Base-by-base conservation (phyloP, 176 grass and related monocot genomes). In the Alopecurus myosuroides region DNA sequence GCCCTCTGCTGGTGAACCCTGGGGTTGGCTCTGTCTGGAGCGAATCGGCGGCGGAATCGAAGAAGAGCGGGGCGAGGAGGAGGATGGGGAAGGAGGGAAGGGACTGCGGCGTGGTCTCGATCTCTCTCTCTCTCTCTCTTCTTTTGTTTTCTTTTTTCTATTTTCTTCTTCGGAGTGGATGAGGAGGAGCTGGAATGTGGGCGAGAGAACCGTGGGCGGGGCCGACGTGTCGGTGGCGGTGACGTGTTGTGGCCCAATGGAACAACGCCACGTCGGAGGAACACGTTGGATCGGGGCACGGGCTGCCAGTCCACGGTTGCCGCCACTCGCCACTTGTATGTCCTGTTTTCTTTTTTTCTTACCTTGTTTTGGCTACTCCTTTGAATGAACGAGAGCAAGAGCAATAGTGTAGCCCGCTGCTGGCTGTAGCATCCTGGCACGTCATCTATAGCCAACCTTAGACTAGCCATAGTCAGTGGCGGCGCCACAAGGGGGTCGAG, bases 201-300 rank as follows among this genome's bases (percentile, higher is more conserved):
- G 19, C 1, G 18, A 3, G 10, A 52, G 22, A 20, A 28, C 4
- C n/a, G 74, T 33, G 17, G 36, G 87, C 58, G 36, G 51, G 44
- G 69, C 56, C 48, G 62, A 23, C 20, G 81, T 29, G 75, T 42
- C 76, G 17, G 42, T 64, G 4, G 46, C 11, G 0, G 6, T 81
- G 77, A 89, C 83, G 83, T 82, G 81, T 0, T 11, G n/a, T 63
- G 1, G 2, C 4, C 88, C 83, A 81, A 86, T 86, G 11, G 51
- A 11, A 9, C 6, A 0, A 11, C 9, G 78, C 46, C 88, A 84
- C 87, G 75, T 84, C 31, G 0, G 64, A 30, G 0, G 0, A 5
- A 46, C 49, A 88, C 64, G 62, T n/a, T 20, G 46, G 78, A 87
- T 42, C 17, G 0, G 6, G 23, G 9, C n/a, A 8, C 44, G 69